Evolutionary conservation across 73 alveolate species (phyloP).

Genomic region (Symbiodinium pilosum): DNA sequence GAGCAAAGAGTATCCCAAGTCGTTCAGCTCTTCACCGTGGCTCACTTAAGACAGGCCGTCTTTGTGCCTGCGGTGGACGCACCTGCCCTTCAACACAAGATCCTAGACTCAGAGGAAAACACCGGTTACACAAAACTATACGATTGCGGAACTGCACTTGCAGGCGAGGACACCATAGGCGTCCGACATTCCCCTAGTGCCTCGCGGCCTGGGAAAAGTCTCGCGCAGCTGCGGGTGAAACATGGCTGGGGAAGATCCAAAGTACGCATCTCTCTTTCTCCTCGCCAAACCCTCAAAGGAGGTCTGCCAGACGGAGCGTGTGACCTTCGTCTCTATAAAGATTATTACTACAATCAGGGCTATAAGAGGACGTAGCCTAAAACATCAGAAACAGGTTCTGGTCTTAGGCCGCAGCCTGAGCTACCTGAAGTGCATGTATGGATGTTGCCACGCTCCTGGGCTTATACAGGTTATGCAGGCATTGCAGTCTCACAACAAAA

Average conservation of each 20-base stretch:
- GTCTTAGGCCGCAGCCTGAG: background rate
- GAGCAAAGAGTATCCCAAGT: background rate
- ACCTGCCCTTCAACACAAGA: background rate
- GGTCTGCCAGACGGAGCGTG: slow-evolving; percentile 21
- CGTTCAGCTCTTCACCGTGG: background rate
- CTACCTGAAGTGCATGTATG: background rate
- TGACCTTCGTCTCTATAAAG: background rate
- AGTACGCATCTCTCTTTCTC: background rate
- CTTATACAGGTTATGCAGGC: background rate
- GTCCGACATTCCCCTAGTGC: background rate
- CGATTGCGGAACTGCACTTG: background rate
- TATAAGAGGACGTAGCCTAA: no score
- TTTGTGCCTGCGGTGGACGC: background rate
- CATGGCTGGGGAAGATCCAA: background rate
- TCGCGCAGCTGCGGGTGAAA: background rate
- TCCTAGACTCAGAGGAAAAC: no score
- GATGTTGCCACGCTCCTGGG: background rate
- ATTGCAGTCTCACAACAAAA: background rate
- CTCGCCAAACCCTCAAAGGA: background rate
- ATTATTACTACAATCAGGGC: background rate
- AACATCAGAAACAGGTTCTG: no score
- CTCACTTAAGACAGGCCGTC: slow-evolving; percentile 7
- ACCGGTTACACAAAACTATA: no score
- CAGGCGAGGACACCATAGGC: background rate
- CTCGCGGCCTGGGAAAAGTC: background rate